Base-by-base conservation (phyloP, 768 basidiomycete genomes). In the Termitomyces sp. region DNA sequence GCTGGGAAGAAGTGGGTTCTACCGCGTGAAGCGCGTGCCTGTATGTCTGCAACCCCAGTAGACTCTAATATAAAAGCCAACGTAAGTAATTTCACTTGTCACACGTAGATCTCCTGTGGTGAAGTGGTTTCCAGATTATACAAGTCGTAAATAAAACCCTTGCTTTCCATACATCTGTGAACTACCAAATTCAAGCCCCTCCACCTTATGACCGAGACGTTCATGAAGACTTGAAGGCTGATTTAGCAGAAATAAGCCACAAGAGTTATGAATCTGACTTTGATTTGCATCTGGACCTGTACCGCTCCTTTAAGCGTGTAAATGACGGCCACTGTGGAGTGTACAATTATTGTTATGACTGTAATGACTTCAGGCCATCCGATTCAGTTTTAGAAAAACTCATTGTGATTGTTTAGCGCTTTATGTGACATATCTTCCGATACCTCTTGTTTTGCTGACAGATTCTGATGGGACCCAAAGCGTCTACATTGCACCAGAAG, bases 241-340 rank as follows among this genome's bases (percentile, higher is more conserved):
- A 85, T 66, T 68, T 86, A 53, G 77, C 74, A 10, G 75, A 79
- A 52, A 85, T 86, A 57, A 74, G 72, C 50, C 60, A 65, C 26
- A 75, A 77, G 58, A 59, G 64, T 2, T 85, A 86, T 62, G 40
- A 68, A 4, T 81, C 79, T 10, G 83, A 86, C 46, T 82, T 81
- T 63, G 79, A 82, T 60, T 72, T 84, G 28, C 84, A 85, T 63
- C 57, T 83, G 46, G 83, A 85, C 63, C 66, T 85, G 16, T 83
- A 78, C 36, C 72, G 75, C 9, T 73, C 84, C 4, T 74, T 85
- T 62, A 83, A 82, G 63, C 73, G 79, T 18, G 71, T 83, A 28
- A 80, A 82, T 63, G 85, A 86, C 63, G 84, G 84, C 0, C 85
- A 85, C 65, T 82, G 81, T 63, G 78, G 78, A 14, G 79, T 80